These are phyloP conservation scores for Hypoxylon sp. DNA, from an alignment of 2,329 filamentous ascomycete species.

Conservation along the genomic window DNA sequence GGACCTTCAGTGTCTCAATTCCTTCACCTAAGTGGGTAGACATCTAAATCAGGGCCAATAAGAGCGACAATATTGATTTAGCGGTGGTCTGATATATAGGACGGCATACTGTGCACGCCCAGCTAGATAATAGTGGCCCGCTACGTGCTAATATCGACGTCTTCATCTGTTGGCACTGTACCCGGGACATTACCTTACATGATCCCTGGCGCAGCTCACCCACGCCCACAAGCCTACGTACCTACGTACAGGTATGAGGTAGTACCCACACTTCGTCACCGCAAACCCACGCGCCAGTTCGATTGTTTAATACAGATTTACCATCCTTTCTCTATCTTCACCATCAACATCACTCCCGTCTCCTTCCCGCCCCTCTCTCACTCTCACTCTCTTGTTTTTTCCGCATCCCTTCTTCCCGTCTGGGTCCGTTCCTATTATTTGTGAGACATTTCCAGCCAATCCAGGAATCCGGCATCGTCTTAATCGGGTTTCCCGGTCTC, in stretches of 20 bases:
- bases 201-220: slow-evolving; percentile 40
- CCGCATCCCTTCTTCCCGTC: slow-evolving; percentile 42
- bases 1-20: slow-evolving; percentile 3
- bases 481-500: slow-evolving; percentile 29
- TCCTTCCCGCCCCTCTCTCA: slow-evolving; percentile 29
- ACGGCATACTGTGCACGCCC: slow-evolving; percentile 9
- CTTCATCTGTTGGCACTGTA: slow-evolving; percentile 9
- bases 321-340: slow-evolving; percentile 33
- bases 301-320: slow-evolving; percentile 43
- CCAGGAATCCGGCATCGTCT: slow-evolving; percentile 41
- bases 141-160: slow-evolving; percentile 9
- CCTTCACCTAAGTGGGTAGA: slow-evolving; percentile 7
- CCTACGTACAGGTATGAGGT: too few species aligned
- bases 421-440: slow-evolving; percentile 46
- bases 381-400: slow-evolving; percentile 42
- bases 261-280: slow-evolving; percentile 35
- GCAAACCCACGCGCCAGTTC: slow-evolving; percentile 28
- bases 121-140: background rate
- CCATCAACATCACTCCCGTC: slow-evolving; percentile 34
- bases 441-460: slow-evolving; percentile 45
- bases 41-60: slow-evolving; percentile 23
- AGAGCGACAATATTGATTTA: slow-evolving; percentile 18
- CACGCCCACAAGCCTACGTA: too few species aligned
- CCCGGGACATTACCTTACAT: slow-evolving; percentile 38
- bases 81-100: slow-evolving; percentile 1